Conservation (phyloP, 1,139 yeast species). For the Dujonia santamariae region DNA sequence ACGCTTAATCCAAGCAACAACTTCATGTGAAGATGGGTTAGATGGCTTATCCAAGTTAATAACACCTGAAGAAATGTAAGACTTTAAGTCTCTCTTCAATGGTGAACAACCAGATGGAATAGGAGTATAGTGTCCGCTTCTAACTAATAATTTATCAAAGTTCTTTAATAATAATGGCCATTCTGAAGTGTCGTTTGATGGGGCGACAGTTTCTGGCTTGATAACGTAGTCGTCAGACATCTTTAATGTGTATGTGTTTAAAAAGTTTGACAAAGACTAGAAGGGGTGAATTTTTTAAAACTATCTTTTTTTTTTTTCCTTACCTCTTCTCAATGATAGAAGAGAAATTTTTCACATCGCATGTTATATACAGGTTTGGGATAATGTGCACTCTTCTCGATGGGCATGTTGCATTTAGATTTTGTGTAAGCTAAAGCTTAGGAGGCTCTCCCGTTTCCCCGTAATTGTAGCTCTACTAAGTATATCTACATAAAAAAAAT, state of each 20-base stretch:
- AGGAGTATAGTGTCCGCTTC: conserved; percentile 96
- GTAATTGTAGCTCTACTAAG: neutral
- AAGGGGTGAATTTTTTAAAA: neutral
- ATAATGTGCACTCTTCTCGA: neutral
- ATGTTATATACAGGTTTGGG: conserved; percentile 3
- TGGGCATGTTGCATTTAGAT: no score
- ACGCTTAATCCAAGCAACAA: conserved; percentile 98
- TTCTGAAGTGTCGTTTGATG: conserved; percentile 82
- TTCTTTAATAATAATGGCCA: conserved; percentile 96
- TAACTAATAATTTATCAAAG: conserved; percentile 88
- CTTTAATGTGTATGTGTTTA: conserved; percentile 13
- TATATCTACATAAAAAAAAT: neutral
- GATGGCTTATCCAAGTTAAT: conserved; percentile 97
- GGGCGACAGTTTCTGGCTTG: conserved; percentile 83
- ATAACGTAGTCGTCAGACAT: conserved; percentile 72
- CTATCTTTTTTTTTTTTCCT: conserved; percentile 2
- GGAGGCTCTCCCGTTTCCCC: no score
- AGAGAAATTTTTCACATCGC: conserved; percentile 9
- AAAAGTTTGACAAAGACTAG: neutral
- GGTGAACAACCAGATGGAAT: conserved; percentile 96
- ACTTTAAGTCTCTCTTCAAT: conserved; percentile 85
- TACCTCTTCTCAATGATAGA: conserved; percentile 6
- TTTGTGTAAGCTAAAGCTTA: no score
- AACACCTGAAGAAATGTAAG: conserved; percentile 91
- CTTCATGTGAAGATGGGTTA: conserved; percentile 97